Conservation (phyloP, 345 rosid species). For the Citrus mangshanensis region DNA sequence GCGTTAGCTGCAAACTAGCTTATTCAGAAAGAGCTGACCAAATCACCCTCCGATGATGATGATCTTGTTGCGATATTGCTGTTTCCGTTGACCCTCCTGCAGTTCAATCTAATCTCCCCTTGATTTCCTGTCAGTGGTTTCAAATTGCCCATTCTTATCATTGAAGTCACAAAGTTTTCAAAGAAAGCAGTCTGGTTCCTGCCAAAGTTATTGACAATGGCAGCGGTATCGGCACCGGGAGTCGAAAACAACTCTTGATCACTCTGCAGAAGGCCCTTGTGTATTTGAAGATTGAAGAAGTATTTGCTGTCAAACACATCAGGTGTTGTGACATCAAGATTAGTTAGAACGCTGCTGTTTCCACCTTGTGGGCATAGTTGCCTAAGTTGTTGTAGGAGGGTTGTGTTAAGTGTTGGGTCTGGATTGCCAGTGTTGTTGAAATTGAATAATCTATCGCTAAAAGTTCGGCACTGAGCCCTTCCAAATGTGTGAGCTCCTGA, state of each 20-base stretch:
- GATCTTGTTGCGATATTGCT: background rate
- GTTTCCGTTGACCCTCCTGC: slow-evolving; percentile 42
- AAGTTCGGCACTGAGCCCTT: slow-evolving; percentile 36
- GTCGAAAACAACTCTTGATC: slow-evolving; percentile 62
- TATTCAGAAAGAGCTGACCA: slow-evolving; percentile 13
- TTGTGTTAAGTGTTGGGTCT: slow-evolving; percentile 49
- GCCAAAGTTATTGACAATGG: slow-evolving; percentile 37
- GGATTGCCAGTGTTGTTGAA: slow-evolving; percentile 40
- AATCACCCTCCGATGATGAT: background rate
- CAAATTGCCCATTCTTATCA: slow-evolving; percentile 67
- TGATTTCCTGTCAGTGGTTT: slow-evolving; percentile 40
- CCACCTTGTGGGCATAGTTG: slow-evolving; percentile 56
- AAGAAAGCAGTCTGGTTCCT: slow-evolving; percentile 51
- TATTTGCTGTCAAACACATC: slow-evolving; percentile 50
- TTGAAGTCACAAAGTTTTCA: slow-evolving; percentile 48
- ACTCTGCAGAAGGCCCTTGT: slow-evolving; percentile 50
- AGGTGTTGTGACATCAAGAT: slow-evolving; percentile 55
- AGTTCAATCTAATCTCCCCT: slow-evolving; percentile 59
- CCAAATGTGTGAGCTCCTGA: slow-evolving; percentile 76
- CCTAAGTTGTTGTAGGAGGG: slow-evolving; percentile 34
- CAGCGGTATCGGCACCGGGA: slow-evolving; percentile 35
- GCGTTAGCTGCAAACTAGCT: background rate
- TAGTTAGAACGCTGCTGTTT: slow-evolving; percentile 17
- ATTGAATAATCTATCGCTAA: slow-evolving; percentile 41
- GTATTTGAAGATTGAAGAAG: slow-evolving; percentile 42